phyloP scores from a whole-genome alignment of 2,329 filamentous ascomycete species.

The Colletotrichum agaves region DNA sequence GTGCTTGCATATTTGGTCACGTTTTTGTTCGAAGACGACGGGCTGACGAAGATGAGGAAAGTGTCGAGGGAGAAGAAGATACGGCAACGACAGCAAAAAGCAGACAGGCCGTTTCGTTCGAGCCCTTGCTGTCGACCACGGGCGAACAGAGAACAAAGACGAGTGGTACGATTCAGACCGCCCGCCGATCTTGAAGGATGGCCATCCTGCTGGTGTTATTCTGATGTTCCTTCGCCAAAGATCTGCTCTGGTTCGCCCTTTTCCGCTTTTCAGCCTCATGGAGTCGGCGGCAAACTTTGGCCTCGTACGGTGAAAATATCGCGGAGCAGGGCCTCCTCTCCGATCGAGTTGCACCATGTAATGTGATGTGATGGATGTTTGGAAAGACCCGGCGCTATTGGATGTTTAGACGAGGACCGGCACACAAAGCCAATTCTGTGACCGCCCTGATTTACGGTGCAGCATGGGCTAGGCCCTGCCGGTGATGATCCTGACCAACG shows the following conservation, averaged over 20 bases:
- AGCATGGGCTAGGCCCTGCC: neutral
- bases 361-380: neutral
- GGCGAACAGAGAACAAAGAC: neutral
- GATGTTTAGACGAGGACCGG: neutral
- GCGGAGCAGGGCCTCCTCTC: slow-evolving; percentile 10
- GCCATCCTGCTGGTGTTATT: neutral
- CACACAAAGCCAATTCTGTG: neutral
- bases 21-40: neutral
- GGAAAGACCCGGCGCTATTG: neutral
- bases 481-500: neutral
- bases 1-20: neutral
- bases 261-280: slow-evolving; percentile 1
- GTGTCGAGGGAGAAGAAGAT: too few species aligned
- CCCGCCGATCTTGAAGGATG: neutral
- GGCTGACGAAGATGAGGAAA: neutral
- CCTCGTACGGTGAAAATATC: neutral
- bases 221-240: neutral
- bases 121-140: neutral
- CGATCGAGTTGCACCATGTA: neutral
- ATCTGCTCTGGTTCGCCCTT: neutral
- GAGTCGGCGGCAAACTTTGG: neutral
- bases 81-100: neutral
- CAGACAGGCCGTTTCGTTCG: neutral
- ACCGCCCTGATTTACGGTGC: neutral
- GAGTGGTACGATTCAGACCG: neutral